Evolutionary conservation across 202 grass and related monocot genomes (phyloP).

Genomic region (Tripidium arundinaceum): DNA sequence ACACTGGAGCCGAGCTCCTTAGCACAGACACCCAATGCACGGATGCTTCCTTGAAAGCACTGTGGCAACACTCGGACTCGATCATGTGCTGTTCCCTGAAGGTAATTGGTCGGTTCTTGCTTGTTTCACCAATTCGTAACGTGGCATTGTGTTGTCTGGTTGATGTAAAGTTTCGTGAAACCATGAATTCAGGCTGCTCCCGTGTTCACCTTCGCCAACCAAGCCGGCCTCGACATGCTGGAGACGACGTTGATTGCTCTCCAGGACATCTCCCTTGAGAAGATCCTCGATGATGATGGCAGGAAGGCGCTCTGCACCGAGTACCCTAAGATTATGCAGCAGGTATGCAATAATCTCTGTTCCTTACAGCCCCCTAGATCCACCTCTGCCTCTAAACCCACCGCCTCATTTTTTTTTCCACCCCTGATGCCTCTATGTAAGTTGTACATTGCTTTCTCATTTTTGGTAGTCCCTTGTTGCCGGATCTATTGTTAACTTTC

Average conservation of each 20-base stretch:
- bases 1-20: slow-evolving; percentile 73
- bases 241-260: slow-evolving; percentile 80
- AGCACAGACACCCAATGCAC: slow-evolving; percentile 43
- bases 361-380: not conserved
- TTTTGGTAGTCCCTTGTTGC: no score
- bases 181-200: slow-evolving; percentile 57
- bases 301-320: slow-evolving; percentile 73
- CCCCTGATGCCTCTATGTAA: no score
- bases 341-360: slow-evolving; percentile 29
- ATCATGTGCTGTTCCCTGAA: slow-evolving; percentile 97
- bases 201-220: slow-evolving; percentile 85
- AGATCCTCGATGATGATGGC: slow-evolving; percentile 74
- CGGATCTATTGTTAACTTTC: no score
- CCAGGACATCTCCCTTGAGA: slow-evolving; percentile 70
- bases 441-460: no score
- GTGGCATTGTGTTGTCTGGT: not conserved
- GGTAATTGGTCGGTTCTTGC: slow-evolving; percentile 28
- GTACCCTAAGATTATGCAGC: slow-evolving; percentile 82
- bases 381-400: no score
- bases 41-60: slow-evolving; percentile 67
- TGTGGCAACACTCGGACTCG: slow-evolving; percentile 91
- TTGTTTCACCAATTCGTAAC: not conserved
- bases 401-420: no score
- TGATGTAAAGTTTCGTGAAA: not conserved
- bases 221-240: slow-evolving; percentile 87